Percentiles rank a stretch among this genome's conserved stretches.
These are phyloP conservation scores for Ricinus communis DNA, from an alignment of 345 rosid species.

Conservation along the genomic window DNA sequence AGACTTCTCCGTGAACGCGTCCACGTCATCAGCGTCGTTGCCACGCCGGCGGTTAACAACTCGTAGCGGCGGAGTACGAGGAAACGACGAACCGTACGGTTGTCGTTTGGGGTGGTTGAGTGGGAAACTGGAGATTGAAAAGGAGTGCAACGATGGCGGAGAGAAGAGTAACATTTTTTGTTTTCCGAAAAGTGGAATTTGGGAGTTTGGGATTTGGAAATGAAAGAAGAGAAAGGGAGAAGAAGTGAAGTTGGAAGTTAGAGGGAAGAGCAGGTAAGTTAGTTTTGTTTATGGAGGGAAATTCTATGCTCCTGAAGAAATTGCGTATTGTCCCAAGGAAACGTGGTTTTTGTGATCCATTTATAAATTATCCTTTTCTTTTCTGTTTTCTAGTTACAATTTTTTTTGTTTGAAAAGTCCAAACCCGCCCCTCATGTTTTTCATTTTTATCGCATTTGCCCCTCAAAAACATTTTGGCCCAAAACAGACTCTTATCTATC, in stretches of 20 bases:
- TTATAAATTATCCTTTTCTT: too few species aligned
- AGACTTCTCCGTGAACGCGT: slow-evolving; percentile 78
- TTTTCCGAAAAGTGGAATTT: not conserved
- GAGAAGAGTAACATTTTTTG: slow-evolving; percentile 24
- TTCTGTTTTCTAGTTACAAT: too few species aligned
- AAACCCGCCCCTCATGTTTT: too few species aligned
- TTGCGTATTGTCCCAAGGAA: not conserved
- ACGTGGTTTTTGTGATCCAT: slow-evolving; percentile 2
- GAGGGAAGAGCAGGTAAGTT: too few species aligned
- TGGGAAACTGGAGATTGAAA: slow-evolving; percentile 46
- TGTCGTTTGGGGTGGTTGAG: not conserved
- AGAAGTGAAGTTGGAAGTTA: too few species aligned
- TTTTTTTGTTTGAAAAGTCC: too few species aligned
- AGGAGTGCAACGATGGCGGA: slow-evolving; percentile 28
- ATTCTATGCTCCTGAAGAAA: too few species aligned
- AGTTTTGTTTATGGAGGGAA: too few species aligned
- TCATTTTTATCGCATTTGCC: too few species aligned
- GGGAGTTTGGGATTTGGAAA: not conserved
- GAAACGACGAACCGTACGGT: not conserved
- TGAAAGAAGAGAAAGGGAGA: not conserved
- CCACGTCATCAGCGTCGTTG: slow-evolving; percentile 40
- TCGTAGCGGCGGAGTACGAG: slow-evolving; percentile 14
- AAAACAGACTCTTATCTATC: too few species aligned
- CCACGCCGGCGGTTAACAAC: slow-evolving; percentile 22
- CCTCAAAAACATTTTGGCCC: too few species aligned